Base-by-base conservation (phyloP, 257 asterid genomes). In the Haberlea rhodopensis region DNA sequence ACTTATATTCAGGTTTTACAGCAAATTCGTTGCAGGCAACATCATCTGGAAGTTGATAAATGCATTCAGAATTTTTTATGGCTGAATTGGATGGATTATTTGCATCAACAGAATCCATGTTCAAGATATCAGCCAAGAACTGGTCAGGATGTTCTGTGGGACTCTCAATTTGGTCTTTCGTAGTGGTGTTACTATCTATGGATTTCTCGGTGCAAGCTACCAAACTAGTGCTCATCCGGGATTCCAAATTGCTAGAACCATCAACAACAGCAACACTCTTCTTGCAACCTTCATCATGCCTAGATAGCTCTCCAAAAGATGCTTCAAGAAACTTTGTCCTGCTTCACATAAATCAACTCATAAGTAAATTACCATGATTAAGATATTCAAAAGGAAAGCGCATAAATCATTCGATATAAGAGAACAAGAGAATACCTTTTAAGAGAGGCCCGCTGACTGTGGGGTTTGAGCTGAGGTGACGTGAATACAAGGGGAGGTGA, bases 401-500 rank as follows among this genome's bases (percentile, higher is more conserved):
- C 15, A n/a, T 46, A 26, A 55, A 40, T 19, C 8, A 25, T 62
- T 68, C 26, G 25, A 18, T 37, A 48, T 21, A 19, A 66, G 22
- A 7, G 58, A 63, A 51, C 55, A 62, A 63, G 53, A 56, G 25
- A 31, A 62, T 40, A 81, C 87, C 82, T 81, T 79, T 62, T 73
- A 53, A 54, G 67, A 15, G 48, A 60, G 20, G 55, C 71, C 52
- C 70, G 43, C 60, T 60, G 69, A 46, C 67, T 62, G 15, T 54
- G 67, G 59, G 76, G 68, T 71, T 65, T 75, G 69, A 68, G 69
- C 70, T 62, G 74, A 22, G 81, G 76, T 31, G 89, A 78, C 52
- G 73, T 75, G 71, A 81, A 77, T 40, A 75, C 71, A 66, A 72
- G 72, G 20, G 85, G 78, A 6, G 90, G 87, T 66, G 88, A 81